Percentiles rank a stretch among this genome's conserved stretches.
phyloP scores from a whole-genome alignment of 495 filamentous ascomycete species.

The Xanthoparmelia taractica region DNA sequence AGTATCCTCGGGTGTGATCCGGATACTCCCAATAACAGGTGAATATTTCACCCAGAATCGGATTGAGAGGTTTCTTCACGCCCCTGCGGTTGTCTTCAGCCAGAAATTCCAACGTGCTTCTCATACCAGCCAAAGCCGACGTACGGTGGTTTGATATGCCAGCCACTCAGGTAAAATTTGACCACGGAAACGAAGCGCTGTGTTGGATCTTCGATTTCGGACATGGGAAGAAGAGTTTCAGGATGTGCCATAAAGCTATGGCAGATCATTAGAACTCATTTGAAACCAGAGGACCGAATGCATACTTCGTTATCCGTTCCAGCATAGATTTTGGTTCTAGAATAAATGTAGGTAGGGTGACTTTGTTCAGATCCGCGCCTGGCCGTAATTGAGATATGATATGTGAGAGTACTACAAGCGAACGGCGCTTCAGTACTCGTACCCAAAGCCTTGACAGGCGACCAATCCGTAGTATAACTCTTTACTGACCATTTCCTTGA shows the following conservation, averaged over 20 bases:
- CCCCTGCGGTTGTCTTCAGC: constrained; percentile 51
- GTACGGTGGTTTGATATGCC: constrained; percentile 98
- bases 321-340: constrained; percentile 96
- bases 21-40: constrained; percentile 94
- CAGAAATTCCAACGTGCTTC: neutral
- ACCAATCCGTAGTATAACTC: neutral
- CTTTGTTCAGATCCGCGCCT: constrained; percentile 88
- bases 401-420: constrained; percentile 68
- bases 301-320: constrained; percentile 95
- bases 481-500: constrained; percentile 48
- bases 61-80: constrained; percentile 97
- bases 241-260: constrained; percentile 98
- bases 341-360: constrained; percentile 95
- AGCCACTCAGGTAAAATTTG: constrained; percentile 96
- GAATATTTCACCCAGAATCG: constrained; percentile 89
- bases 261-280: neutral
- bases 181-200: constrained; percentile 88
- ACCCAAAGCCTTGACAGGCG: neutral
- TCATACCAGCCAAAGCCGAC: constrained; percentile 28
- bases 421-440: constrained; percentile 9
- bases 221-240: constrained; percentile 84
- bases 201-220: constrained; percentile 80
- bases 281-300: constrained; percentile 1
- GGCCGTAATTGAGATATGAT: constrained; percentile 96
- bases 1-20: constrained; percentile 80